Conservation (phyloP, 2,329 filamentous ascomycete species). For the Penicillium corylophilum region DNA sequence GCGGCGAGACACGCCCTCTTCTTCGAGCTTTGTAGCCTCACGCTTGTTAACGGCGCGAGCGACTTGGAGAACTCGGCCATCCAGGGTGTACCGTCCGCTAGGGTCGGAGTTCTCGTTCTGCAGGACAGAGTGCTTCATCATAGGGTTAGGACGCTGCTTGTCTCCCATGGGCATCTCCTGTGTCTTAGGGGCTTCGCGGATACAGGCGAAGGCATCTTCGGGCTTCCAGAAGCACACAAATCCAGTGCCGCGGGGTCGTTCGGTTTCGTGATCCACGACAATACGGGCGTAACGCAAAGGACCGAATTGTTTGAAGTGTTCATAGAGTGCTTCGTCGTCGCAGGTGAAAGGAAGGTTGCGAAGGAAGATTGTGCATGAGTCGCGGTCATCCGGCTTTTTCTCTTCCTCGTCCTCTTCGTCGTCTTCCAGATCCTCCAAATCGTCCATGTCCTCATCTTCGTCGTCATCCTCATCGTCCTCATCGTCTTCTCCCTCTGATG, state of each 20-base stretch:
- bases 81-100: conserved; percentile 82
- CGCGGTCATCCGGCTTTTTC: conserved; percentile 52
- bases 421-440: conserved; percentile 45
- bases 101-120: conserved; percentile 82
- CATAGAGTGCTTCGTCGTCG: conserved; percentile 76
- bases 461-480: conserved; percentile 9
- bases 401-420: conserved; percentile 48
- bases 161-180: conserved; percentile 43
- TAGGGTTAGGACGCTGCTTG: conserved; percentile 41
- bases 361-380: conserved; percentile 80
- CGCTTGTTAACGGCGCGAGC: conserved; percentile 80
- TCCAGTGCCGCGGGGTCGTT: conserved; percentile 84
- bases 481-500: conserved; percentile 6
- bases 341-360: conserved; percentile 90
- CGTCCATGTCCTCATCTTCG: conserved; percentile 13
- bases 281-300: conserved; percentile 86
- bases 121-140: conserved; percentile 74
- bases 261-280: conserved; percentile 81
- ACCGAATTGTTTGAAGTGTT: conserved; percentile 86
- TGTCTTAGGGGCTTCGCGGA: conserved; percentile 69
- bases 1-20: conserved; percentile 62
- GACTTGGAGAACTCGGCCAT: conserved; percentile 82
- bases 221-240: conserved; percentile 89
- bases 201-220: conserved; percentile 72
- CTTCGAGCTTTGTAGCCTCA: conserved; percentile 73